phyloP scores from a whole-genome alignment of 2,329 filamentous ascomycete genomes.

The Fusarium buxicola region DNA sequence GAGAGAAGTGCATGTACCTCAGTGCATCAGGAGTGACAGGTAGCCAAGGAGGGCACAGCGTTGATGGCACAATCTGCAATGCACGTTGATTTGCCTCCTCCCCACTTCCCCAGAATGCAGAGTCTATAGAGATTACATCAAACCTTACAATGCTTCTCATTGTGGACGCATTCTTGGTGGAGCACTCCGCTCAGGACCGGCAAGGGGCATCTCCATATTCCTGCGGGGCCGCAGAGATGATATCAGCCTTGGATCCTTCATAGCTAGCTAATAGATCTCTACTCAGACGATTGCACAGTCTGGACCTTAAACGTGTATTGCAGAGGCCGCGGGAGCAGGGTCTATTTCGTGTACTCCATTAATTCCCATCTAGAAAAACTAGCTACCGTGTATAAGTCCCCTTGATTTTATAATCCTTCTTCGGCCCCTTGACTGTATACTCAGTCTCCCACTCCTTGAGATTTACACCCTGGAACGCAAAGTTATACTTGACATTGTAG shows the following conservation, averaged over 20 bases:
- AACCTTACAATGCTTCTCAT: neutral
- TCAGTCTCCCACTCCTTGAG: constrained; percentile 68
- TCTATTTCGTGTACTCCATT: neutral
- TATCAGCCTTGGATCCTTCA: neutral
- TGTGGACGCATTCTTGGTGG: neutral
- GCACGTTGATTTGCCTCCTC: neutral
- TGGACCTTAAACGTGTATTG: too few relatives aligned
- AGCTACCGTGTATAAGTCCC: constrained; percentile 61
- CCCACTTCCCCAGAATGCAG: neutral
- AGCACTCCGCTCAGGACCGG: neutral
- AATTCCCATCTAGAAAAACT: too few relatives aligned
- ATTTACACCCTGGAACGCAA: constrained; percentile 69
- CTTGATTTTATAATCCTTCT: constrained; percentile 76
- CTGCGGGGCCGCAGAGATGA: constrained; percentile 3
- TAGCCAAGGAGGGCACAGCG: neutral
- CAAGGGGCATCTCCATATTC: neutral
- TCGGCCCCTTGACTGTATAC: constrained; percentile 76
- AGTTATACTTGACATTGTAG: constrained; percentile 77
- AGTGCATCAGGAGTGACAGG: too few relatives aligned
- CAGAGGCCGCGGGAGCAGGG: too few relatives aligned
- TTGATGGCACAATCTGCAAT: neutral
- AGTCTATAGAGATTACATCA: neutral
- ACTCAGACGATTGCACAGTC: too few relatives aligned
- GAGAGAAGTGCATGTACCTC: too few relatives aligned
- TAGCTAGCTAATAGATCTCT: too few relatives aligned